Evolutionary conservation across 805 yeast genomes (phyloP).

Genomic region (Kockiozyma suomiensis): DNA sequence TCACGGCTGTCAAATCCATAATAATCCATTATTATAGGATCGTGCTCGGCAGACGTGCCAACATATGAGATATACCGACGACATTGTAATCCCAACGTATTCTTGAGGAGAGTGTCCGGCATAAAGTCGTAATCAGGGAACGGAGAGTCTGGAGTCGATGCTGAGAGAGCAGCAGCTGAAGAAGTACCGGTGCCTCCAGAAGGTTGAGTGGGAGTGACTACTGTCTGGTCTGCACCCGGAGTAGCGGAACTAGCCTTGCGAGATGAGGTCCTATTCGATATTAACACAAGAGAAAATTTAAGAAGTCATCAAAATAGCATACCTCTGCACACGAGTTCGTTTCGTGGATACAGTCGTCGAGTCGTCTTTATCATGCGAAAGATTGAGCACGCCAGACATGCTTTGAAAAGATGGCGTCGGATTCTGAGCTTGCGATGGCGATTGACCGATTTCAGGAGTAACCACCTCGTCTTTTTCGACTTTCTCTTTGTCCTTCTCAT

Average conservation of each 20-base stretch:
- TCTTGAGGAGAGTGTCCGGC: constrained; percentile 35
- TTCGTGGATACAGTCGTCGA: constrained; percentile 10
- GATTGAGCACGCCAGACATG: constrained; percentile 29
- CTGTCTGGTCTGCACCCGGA: background rate
- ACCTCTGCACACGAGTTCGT: constrained; percentile 23
- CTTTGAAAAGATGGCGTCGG: constrained; percentile 20
- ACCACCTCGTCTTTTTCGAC: background rate
- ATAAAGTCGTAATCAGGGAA: constrained; percentile 39
- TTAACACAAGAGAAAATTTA: background rate
- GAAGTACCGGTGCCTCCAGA: background rate
- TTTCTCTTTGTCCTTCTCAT: constrained; percentile 2
- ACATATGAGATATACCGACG: constrained; percentile 37
- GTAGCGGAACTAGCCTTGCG: constrained; percentile 15
- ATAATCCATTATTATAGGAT: constrained; percentile 37
- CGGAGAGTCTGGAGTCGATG: constrained; percentile 33
- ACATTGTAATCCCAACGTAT: constrained; percentile 39
- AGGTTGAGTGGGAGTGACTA: constrained; percentile 1
- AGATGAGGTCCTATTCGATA: constrained; percentile 11
- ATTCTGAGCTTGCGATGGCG: constrained; percentile 17
- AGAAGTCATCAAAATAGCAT: background rate
- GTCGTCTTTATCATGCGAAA: constrained; percentile 9
- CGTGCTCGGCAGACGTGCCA: constrained; percentile 38
- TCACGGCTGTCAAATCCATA: constrained; percentile 35
- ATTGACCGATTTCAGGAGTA: background rate
- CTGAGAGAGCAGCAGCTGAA: constrained; percentile 6